These are phyloP conservation scores for Bruguiera parviflora DNA, from an alignment of 345 rosid genomes.

Conservation along the genomic window DNA sequence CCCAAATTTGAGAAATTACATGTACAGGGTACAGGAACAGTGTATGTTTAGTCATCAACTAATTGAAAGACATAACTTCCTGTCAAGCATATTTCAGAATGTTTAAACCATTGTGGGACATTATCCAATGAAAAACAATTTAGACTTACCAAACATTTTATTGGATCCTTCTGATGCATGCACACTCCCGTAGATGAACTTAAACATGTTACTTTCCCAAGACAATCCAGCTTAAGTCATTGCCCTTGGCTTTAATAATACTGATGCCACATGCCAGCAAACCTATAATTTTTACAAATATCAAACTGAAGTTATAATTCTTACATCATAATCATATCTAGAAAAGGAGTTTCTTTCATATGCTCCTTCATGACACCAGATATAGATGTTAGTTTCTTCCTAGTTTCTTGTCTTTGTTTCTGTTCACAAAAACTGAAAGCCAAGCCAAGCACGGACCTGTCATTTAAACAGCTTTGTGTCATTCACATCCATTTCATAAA, in stretches of 20 bases:
- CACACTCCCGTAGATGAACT: conserved; percentile 61
- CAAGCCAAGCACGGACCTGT: conserved; percentile 96
- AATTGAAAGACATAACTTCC: conserved; percentile 68
- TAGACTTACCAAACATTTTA: conserved; percentile 69
- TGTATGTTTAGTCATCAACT: conserved; percentile 87
- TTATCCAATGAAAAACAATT: neutral
- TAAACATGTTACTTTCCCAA: conserved; percentile 8
- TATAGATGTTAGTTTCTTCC: conserved; percentile 73
- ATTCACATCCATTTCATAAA: neutral
- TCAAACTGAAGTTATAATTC: conserved; percentile 13
- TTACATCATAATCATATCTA: conserved; percentile 93
- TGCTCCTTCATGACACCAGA: conserved; percentile 70
- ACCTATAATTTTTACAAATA: neutral
- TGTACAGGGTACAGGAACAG: conserved; percentile 59
- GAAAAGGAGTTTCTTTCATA: conserved; percentile 92
- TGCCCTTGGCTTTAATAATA: neutral
- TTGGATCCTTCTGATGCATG: conserved; percentile 92
- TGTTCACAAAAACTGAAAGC: conserved; percentile 81
- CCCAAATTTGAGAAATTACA: neutral
- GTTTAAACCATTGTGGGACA: conserved; percentile 13
- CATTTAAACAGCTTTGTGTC: conserved; percentile 7
- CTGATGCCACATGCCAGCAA: neutral
- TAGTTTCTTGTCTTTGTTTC: conserved; percentile 70
- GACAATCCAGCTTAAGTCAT: conserved; percentile 4
- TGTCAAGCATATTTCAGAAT: conserved; percentile 24